phyloP scores from a whole-genome alignment of 2,329 filamentous ascomycete species.

The Madurella mycetomatis region DNA sequence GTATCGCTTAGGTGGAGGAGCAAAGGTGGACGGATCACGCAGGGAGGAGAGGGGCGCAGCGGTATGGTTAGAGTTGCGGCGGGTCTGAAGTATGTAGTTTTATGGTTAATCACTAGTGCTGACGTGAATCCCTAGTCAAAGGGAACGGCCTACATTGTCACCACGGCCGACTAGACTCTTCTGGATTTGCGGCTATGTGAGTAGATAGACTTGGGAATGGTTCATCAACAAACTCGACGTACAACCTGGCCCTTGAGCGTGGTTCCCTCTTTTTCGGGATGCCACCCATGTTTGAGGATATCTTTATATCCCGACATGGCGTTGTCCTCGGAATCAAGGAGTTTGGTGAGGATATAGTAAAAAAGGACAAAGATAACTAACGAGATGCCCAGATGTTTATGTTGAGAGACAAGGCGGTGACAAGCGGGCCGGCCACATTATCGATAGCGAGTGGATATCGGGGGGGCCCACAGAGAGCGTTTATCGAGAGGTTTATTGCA shows the following conservation, averaged over 20 bases:
- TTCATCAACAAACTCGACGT: constrained; percentile 24
- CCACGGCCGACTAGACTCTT: constrained; percentile 43
- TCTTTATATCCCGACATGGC: constrained; percentile 32
- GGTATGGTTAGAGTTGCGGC: constrained; percentile 33
- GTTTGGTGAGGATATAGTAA: too few relatives aligned
- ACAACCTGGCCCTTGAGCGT: constrained; percentile 45
- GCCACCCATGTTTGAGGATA: constrained; percentile 49
- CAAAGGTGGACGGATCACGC: constrained; percentile 73
- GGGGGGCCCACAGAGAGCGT: too few relatives aligned
- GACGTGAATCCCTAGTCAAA: background rate
- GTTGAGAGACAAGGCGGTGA: too few relatives aligned
- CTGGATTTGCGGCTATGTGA: constrained; percentile 29
- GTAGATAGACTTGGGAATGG: background rate
- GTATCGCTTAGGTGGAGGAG: constrained; percentile 66
- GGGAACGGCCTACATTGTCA: constrained; percentile 21
- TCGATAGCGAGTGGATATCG: too few relatives aligned
- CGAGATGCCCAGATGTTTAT: too few relatives aligned
- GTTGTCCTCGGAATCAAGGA: background rate
- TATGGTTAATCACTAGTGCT: background rate
- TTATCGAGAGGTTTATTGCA: too few relatives aligned
- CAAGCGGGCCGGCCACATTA: too few relatives aligned
- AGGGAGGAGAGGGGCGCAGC: constrained; percentile 63
- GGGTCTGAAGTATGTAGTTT: constrained; percentile 13
- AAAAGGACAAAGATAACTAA: too few relatives aligned
- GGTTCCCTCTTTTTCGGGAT: constrained; percentile 43